phyloP scores from a whole-genome alignment of 768 basidiomycete genomes.

The Auricularia cornea region DNA sequence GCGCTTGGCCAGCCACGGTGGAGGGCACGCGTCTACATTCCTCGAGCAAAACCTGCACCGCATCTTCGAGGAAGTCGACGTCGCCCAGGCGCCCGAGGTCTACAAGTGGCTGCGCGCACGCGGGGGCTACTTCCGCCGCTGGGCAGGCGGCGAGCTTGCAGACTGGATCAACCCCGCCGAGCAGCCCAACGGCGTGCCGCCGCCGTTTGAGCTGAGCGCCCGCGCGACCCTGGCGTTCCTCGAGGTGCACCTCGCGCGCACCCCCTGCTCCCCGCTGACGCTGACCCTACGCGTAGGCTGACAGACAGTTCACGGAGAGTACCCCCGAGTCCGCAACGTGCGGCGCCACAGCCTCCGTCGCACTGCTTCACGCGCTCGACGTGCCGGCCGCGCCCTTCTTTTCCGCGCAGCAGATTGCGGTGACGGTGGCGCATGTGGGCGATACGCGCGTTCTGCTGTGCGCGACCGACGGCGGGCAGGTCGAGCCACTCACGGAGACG shows the following conservation, averaged over 20 bases:
- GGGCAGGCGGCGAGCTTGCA: slow-evolving; percentile 66
- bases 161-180: slow-evolving; percentile 46
- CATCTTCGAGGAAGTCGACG: slow-evolving; percentile 71
- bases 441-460: slow-evolving; percentile 87
- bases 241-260: slow-evolving; percentile 46
- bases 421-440: slow-evolving; percentile 91
- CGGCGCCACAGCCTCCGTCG: slow-evolving; percentile 88
- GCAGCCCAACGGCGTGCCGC: slow-evolving; percentile 20
- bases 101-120: slow-evolving; percentile 68
- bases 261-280: background rate
- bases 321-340: slow-evolving; percentile 65
- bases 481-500: slow-evolving; percentile 83
- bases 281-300: slow-evolving; percentile 7
- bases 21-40: slow-evolving; percentile 81
- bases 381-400: slow-evolving; percentile 73
- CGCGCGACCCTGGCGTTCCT: slow-evolving; percentile 83
- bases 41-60: slow-evolving; percentile 79
- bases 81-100: slow-evolving; percentile 62
- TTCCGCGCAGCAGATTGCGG: slow-evolving; percentile 57
- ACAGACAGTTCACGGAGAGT: slow-evolving; percentile 60
- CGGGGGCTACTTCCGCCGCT: slow-evolving; percentile 89
- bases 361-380: slow-evolving; percentile 86
- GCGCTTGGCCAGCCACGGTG: slow-evolving; percentile 61
- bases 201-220: slow-evolving; percentile 70
- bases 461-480: slow-evolving; percentile 59